Conservation (phyloP, 345 rosid genomes). For the Eucalyptus globulus region DNA sequence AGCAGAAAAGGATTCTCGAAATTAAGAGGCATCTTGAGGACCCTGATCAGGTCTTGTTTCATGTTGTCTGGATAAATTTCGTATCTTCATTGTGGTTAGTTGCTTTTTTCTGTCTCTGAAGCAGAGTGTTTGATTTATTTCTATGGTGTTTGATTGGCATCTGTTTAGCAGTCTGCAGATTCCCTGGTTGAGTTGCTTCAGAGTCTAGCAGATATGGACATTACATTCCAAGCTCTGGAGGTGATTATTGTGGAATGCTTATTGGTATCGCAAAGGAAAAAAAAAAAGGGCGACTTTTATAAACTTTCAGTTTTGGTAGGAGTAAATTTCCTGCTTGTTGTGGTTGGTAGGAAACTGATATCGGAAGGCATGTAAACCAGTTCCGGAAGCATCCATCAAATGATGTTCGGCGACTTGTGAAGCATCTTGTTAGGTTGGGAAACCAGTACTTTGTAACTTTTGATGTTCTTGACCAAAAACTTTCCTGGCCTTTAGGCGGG, state of each 20-base stretch:
- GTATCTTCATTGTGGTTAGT: background rate
- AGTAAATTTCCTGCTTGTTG: background rate
- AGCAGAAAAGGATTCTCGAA: slow-evolving; percentile 67
- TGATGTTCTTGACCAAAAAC: background rate
- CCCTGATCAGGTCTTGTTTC: slow-evolving; percentile 63
- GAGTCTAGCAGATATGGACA: slow-evolving; percentile 89
- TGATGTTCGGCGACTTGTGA: slow-evolving; percentile 69
- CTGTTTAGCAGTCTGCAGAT: slow-evolving; percentile 63
- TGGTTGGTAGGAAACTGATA: slow-evolving; percentile 53
- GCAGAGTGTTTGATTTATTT: background rate
- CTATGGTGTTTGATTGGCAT: background rate
- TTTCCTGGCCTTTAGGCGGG: background rate
- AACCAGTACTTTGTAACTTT: background rate
- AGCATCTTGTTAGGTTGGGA: slow-evolving; percentile 67
- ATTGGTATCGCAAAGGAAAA: background rate
- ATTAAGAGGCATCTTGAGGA: slow-evolving; percentile 84
- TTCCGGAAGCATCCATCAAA: slow-evolving; percentile 66
- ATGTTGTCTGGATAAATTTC: background rate
- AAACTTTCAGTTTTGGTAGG: background rate
- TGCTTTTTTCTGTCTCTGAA: background rate
- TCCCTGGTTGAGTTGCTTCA: slow-evolving; percentile 85
- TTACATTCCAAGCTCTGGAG: slow-evolving; percentile 89
- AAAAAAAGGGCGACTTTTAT: background rate
- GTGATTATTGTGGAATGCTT: slow-evolving; percentile 7
- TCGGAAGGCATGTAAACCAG: slow-evolving; percentile 65